These are phyloP conservation scores for Phytophthora melonis DNA, from an alignment of 352 stramenopile genomes.

Conservation along the genomic window DNA sequence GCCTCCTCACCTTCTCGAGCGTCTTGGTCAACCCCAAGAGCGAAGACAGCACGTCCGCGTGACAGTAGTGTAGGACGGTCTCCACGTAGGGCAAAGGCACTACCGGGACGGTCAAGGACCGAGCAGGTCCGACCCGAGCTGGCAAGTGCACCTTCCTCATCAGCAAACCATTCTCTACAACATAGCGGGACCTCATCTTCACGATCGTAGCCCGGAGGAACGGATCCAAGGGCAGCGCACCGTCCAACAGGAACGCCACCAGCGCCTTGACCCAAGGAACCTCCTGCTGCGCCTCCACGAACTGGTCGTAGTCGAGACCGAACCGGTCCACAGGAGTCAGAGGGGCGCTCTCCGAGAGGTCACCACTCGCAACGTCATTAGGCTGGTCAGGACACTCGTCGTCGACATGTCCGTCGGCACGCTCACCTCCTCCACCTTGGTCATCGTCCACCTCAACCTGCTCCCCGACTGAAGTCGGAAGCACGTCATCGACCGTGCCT, in stretches of 20 bases:
- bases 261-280: slow-evolving; percentile 13
- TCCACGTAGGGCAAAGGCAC: slow-evolving; percentile 8
- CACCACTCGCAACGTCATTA: neutral
- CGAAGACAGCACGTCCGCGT: slow-evolving; percentile 7
- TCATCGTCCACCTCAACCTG: neutral
- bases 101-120: slow-evolving; percentile 5
- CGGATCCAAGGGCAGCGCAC: slow-evolving; percentile 10
- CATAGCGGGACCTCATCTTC: neutral
- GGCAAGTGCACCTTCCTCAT: slow-evolving; percentile 10
- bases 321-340: neutral
- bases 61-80: slow-evolving; percentile 22
- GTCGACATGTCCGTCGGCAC: neutral
- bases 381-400: neutral
- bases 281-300: neutral
- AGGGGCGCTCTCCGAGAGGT: too few relatives aligned
- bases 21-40: slow-evolving; percentile 14
- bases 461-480: too few relatives aligned
- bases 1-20: slow-evolving; percentile 3
- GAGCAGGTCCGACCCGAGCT: neutral
- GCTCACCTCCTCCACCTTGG: neutral
- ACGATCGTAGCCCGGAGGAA: neutral
- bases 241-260: slow-evolving; percentile 3
- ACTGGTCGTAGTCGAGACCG: neutral
- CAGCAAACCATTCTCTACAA: slow-evolving; percentile 4
- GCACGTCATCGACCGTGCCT: too few relatives aligned